These are phyloP conservation scores for Colletotrichum musae DNA, from an alignment of 2,329 filamentous ascomycete genomes.

Conservation along the genomic window DNA sequence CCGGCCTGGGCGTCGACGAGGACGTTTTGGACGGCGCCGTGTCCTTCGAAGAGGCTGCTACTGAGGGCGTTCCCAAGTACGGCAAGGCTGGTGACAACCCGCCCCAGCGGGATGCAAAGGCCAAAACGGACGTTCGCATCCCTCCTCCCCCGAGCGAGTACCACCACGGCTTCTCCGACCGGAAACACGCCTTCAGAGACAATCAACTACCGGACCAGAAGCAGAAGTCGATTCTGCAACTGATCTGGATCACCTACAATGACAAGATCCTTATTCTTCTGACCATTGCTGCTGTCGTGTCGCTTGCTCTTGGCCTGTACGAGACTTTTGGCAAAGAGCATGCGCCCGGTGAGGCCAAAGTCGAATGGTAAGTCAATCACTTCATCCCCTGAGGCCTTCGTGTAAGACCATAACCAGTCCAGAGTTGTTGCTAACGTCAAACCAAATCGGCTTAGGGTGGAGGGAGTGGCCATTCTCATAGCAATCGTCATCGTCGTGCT, in stretches of 20 bases:
- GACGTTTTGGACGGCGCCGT: constrained; percentile 73
- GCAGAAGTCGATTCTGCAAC: constrained; percentile 68
- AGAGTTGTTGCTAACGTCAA: no score
- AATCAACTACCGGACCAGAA: constrained; percentile 74
- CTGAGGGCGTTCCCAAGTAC: constrained; percentile 53
- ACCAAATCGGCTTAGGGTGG: constrained; percentile 55
- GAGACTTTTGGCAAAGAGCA: constrained; percentile 69
- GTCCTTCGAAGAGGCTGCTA: constrained; percentile 75
- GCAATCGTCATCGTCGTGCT: constrained; percentile 74
- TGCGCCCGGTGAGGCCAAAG: constrained; percentile 55
- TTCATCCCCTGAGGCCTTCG: no score
- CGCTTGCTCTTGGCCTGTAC: constrained; percentile 78
- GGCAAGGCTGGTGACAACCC: constrained; percentile 51
- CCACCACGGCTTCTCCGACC: constrained; percentile 58
- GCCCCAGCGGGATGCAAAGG: constrained; percentile 46
- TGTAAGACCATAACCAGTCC: no score
- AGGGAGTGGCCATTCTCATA: constrained; percentile 73
- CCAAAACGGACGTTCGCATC: constrained; percentile 36
- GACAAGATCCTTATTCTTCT: constrained; percentile 81
- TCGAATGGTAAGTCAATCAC: constrained; percentile 60
- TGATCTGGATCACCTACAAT: constrained; percentile 80
- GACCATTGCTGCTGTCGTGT: constrained; percentile 77
- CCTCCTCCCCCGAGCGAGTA: constrained; percentile 34
- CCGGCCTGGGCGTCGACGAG: constrained; percentile 81
- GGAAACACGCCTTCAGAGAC: constrained; percentile 71